Base-by-base conservation (phyloP, 2,329 filamentous ascomycete genomes). In the Cercospora zeae-maydis region DNA sequence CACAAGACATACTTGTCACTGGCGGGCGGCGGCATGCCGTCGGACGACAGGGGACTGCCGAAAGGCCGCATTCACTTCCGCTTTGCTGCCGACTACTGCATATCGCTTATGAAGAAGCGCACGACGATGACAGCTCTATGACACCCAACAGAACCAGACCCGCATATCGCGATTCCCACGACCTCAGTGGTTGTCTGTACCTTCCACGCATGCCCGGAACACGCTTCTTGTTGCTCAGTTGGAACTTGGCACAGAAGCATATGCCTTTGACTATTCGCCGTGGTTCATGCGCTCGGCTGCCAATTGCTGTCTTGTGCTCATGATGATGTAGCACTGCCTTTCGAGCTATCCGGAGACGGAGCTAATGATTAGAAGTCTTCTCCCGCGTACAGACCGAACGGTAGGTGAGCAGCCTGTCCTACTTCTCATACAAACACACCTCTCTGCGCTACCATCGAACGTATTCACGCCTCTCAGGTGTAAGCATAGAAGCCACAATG, bases 261-360 rank as follows among this genome's bases (percentile, higher is more conserved):
- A 30, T 24, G n/a, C 53, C 24, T 3, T 27, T 39, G 16, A 27
- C 11, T 5, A 45, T 10, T 6, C 21, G 33, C 53, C 53, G 53
- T 8, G 11, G 14, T 56, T 56, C 21, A 30, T 30, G 53, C 53
- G 55, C 27, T 16, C 39, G 30, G 55, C 55, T 37, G 36, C 21
- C 39, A 34, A 33, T 57, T 58, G 55, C 55, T 58, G 24, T 45
- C 19, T 58, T 58, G 21, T 58, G 55, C 55, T 58, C 36, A 58
- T 58, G 19, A 47, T 58, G 55, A 47, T 34, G 21, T 58, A 39
- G 16, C 36, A 39, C 24, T 30, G n/a, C 16, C 24, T 27, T 31
- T 21, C 11, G 9, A 37, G 24, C 30, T 52, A 31, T 5, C 3
- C 37, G 24, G 55, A 24, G 21, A 24, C 10, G 21, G 16, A n/a